Percentiles rank a stretch among this genome's conserved stretches.
Evolutionary conservation across 345 rosid species (phyloP).

Genomic region (Passiflora organensis): DNA sequence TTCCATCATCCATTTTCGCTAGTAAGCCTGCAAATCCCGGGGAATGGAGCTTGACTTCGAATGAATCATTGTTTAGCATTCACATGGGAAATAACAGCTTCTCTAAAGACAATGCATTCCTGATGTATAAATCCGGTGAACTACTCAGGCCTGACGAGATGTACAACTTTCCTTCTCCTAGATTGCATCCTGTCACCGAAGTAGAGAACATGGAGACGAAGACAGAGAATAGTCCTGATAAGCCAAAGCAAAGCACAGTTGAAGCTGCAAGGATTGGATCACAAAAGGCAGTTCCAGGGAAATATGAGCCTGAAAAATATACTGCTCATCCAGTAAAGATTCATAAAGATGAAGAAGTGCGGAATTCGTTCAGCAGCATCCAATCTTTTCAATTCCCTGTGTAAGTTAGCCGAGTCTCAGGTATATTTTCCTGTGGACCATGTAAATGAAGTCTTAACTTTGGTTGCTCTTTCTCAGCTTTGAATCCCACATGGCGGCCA

Average conservation of each 20-base stretch:
- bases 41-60: slow-evolving; percentile 90
- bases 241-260: neutral
- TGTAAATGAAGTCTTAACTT: too few species aligned
- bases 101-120: slow-evolving; percentile 47
- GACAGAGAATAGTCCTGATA: too few species aligned
- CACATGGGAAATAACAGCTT: slow-evolving; percentile 51
- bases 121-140: slow-evolving; percentile 51
- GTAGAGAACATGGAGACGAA: slow-evolving; percentile 17
- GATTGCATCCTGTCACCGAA: slow-evolving; percentile 28
- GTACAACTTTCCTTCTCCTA: slow-evolving; percentile 12
- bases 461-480: slow-evolving; percentile 25
- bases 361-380: slow-evolving; percentile 37
- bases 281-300: neutral
- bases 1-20: slow-evolving; percentile 60
- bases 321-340: slow-evolving; percentile 7
- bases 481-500: slow-evolving; percentile 20
- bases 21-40: slow-evolving; percentile 31
- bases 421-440: too few species aligned
- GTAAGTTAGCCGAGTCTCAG: slow-evolving; percentile 40
- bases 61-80: slow-evolving; percentile 83
- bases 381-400: slow-evolving; percentile 65
- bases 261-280: too few species aligned
- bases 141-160: slow-evolving; percentile 48
- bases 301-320: slow-evolving; percentile 7
- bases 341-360: slow-evolving; percentile 12